Evolutionary conservation across 1,284 basidiomycete species (phyloP), one percentile per base, ranked within the genome.

Genomic region (Pyrrhoderma noxium): DNA sequence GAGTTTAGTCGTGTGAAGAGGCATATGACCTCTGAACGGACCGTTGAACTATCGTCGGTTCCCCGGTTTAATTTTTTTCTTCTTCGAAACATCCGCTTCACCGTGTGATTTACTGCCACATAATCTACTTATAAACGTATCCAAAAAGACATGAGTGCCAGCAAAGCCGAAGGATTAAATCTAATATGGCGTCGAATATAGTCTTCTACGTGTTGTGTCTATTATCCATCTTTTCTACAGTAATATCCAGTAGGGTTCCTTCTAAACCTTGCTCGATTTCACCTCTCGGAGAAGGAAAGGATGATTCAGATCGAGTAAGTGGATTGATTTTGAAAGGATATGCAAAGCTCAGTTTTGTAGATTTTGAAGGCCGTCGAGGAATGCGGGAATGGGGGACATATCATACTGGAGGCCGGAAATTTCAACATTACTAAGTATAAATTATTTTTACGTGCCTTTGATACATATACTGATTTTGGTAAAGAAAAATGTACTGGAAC

Each of bases 401-500:
- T 64, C 38, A 42, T 48, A 14, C 22, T 47, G 8, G 22, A 43
- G 16, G 42, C 27, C 18, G 51, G 49, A 39, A 35, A 16, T 14
- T 56, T 46, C 47, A 54, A 54, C 23, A 52, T 48, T 4, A 52
- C 50, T 7, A 47, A 50, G 52, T 52, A 56, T n/a, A 25, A 35
- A 25, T 49, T 2, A 8, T 58, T 54, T 2, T 9, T 54, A 59
- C 22, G 14, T 36, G 18, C 16, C 35, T 44, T 13, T 22, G n/a
- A 14, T 38, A 14, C 19, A 18, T 18, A 35, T 39, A n/a, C 25
- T 34, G 9, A 31, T 47, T 14, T 16, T 18, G 5, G 13, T 7
- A 11, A 16, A 79, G 79, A 53, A 80, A 79, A 58, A 78, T 82
- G 77, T 74, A 70, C 1, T 82, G 79, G 79, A 64, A 79, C 52